Evolutionary conservation across 2,329 filamentous ascomycete species (phyloP).

Genomic region (Aspergillus piperis): DNA sequence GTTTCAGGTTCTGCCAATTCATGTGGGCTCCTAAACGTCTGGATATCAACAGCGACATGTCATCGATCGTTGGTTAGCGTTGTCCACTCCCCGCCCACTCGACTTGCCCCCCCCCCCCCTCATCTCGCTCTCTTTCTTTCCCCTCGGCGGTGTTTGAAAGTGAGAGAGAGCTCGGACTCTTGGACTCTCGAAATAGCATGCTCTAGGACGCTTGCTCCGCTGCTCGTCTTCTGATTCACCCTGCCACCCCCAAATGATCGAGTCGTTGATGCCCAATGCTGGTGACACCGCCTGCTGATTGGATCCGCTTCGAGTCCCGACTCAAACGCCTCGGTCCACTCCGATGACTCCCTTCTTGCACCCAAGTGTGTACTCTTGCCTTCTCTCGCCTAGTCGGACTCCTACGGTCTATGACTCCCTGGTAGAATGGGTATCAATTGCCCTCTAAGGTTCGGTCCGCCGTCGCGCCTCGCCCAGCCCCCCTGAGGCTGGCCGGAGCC

Average conservation of each 20-base stretch:
- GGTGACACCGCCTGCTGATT: conserved; percentile 14
- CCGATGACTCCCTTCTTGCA: conserved; percentile 14
- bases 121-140: neutral
- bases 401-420: neutral
- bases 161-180: conserved; percentile 4
- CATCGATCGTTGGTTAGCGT: conserved; percentile 25
- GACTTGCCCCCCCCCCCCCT: conserved; percentile 11
- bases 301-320: conserved; percentile 9
- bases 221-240: conserved; percentile 15
- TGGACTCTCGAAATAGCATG: conserved; percentile 11
- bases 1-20: conserved; percentile 19
- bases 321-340: conserved; percentile 17
- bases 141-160: conserved; percentile 10
- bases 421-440: conserved; percentile 25
- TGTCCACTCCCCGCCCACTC: conserved; percentile 22
- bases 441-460: conserved; percentile 27
- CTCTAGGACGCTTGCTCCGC: conserved; percentile 4
- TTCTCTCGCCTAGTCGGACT: conserved; percentile 17
- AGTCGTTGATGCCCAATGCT: conserved; percentile 30
- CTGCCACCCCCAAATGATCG: conserved; percentile 19
- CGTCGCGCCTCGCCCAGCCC: conserved; percentile 24
- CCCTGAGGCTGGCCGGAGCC: conserved; percentile 21
- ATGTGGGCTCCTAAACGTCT: conserved; percentile 24
- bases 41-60: conserved; percentile 27
- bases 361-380: conserved; percentile 18